phyloP scores from a whole-genome alignment of 2,329 filamentous ascomycete genomes.

The Aspergillus terreus region DNA sequence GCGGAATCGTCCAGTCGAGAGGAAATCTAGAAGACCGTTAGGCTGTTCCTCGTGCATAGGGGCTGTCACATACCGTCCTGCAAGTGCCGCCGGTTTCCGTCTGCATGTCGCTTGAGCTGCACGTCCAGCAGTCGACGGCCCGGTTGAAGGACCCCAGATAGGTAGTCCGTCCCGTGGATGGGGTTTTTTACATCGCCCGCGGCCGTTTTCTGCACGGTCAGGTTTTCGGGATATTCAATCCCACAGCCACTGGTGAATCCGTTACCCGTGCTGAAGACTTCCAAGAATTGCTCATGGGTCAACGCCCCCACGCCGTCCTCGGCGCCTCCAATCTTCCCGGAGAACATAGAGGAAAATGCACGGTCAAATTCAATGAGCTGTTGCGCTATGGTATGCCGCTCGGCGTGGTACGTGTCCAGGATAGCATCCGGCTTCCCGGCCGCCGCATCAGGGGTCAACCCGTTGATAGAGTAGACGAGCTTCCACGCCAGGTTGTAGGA shows the following conservation, averaged over 20 bases:
- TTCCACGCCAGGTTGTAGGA: constrained; percentile 43
- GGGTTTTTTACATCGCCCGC: constrained; percentile 16
- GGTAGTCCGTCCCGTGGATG: constrained; percentile 30
- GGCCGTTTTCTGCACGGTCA: constrained; percentile 22
- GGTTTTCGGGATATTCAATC: constrained; percentile 33
- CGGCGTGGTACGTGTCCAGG: constrained; percentile 36
- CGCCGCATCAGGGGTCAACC: constrained; percentile 25
- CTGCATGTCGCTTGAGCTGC: constrained; percentile 32
- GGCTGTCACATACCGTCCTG: constrained; percentile 29
- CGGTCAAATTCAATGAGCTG: constrained; percentile 40
- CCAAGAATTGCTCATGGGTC: constrained; percentile 32
- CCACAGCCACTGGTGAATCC: constrained; percentile 39
- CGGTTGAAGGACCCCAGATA: constrained; percentile 31
- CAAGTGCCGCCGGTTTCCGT: constrained; percentile 32
- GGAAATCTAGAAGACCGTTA: constrained; percentile 24
- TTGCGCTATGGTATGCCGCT: constrained; percentile 35
- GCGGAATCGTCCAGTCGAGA: constrained; percentile 36
- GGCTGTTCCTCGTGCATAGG: neutral
- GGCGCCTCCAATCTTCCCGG: constrained; percentile 31
- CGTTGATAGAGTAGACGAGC: constrained; percentile 33
- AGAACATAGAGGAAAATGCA: constrained; percentile 38
- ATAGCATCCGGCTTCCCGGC: constrained; percentile 19
- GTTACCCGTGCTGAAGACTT: constrained; percentile 35
- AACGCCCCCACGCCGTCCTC: constrained; percentile 23
- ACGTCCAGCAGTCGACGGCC: constrained; percentile 35